Base-by-base conservation (phyloP, 768 basidiomycete species). In the Mycena rebaudengoi region DNA sequence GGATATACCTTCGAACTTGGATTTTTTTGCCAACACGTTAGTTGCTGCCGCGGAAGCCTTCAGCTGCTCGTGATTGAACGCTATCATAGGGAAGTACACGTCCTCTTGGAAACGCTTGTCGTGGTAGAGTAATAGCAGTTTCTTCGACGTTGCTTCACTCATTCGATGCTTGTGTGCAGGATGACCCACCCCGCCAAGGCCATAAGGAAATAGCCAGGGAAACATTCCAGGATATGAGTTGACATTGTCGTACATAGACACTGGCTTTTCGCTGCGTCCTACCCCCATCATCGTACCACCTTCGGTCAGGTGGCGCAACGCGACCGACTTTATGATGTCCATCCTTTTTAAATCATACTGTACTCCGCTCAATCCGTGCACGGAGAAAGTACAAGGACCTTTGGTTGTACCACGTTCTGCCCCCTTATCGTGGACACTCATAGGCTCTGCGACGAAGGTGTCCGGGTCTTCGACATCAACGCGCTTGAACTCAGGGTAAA, bases 11-110 rank as follows among this genome's bases (percentile, higher is more conserved):
- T 54, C 35, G 68, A 81, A 79, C 13, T 70, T 65, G 1, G 37
- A 41, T n/a, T 62, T 69, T 39, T 78, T 67, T 2, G 73, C 66
- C 1, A 76, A 28, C 2, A 79, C 44, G 52, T 68, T 79, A 4
- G 79, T 73, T 4, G 70, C 74, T 1, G 61, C 70, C 0, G 73
- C 67, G 5, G 72, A 68, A 2, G 51, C 55, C 39, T 75, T 77
- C 2, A 83, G 71, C 45, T 81, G 83, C 26, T 75, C 63, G 44
- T 83, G 79, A 49, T 76, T 82, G 53, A 82, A 83, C 0, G 74
- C 74, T 7, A 81, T 65, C 18, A 82, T 74, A 0, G 78, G 70
- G 60, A 80, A 57, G 70, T 68, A 69, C 1, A n/a, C 23, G 39
- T 77, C 74, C 3, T 32, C 43, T 53, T 75, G 75, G 55, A 77